These are phyloP conservation scores for Hymenoscyphus salicellus DNA, from an alignment of 2,329 filamentous ascomycete genomes.

Conservation along the genomic window DNA sequence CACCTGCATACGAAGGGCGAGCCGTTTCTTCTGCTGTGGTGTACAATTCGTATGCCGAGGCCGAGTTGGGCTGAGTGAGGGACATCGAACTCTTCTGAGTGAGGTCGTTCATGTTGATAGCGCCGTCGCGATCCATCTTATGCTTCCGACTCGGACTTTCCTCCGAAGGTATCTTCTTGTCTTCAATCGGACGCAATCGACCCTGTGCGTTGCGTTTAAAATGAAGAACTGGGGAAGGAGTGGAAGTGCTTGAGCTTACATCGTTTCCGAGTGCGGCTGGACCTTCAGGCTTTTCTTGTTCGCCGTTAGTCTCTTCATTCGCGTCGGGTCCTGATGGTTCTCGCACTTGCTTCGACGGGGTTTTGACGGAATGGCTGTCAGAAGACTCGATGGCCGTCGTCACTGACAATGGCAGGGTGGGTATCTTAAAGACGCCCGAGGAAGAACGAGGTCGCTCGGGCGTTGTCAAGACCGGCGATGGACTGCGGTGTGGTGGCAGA, in stretches of 20 bases:
- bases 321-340: not conserved
- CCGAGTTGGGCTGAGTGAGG: conserved; percentile 32
- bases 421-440: not conserved
- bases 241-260: not conserved
- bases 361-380: not conserved
- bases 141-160: not conserved
- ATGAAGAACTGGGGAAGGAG: not conserved
- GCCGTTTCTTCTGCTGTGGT: not conserved
- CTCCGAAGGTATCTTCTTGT: not conserved
- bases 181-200: not conserved
- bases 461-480: not conserved
- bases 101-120: conserved; percentile 13
- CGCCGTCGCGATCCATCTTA: conserved; percentile 13
- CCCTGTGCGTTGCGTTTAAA: not conserved
- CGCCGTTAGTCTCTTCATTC: not conserved
- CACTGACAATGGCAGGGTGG: not conserved
- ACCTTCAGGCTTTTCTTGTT: not conserved
- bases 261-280: not conserved
- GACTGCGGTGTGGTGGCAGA: not conserved
- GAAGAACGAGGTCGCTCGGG: not conserved
- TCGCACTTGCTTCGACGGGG: not conserved
- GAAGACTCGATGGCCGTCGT: not conserved
- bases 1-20: not conserved
- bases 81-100: conserved; percentile 32
- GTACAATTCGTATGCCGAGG: conserved; percentile 25